Evolutionary conservation across 805 yeast genomes (phyloP).

Genomic region (Zygoascus ofunaensis): DNA sequence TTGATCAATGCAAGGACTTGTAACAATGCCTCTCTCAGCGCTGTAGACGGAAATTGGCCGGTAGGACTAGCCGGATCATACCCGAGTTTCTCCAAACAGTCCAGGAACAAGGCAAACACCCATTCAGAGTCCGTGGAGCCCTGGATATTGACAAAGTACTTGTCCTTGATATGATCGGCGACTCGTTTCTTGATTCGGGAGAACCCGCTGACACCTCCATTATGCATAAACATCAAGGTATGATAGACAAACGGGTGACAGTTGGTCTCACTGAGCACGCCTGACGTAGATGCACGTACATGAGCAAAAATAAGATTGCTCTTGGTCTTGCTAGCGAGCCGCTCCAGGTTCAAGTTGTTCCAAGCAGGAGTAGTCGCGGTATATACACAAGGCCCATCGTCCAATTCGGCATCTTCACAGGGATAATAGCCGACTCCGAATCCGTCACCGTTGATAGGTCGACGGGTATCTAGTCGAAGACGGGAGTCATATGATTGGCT

Average conservation of each 20-base stretch:
- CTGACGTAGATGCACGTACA: constrained; percentile 93
- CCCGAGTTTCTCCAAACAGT: constrained; percentile 67
- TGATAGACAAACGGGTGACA: constrained; percentile 94
- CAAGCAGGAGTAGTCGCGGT: constrained; percentile 95
- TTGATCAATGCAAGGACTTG: constrained; percentile 68
- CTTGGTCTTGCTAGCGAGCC: constrained; percentile 80
- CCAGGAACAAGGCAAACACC: constrained; percentile 77
- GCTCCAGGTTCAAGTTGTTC: constrained; percentile 86
- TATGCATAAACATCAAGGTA: constrained; percentile 91
- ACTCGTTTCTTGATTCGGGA: constrained; percentile 61
- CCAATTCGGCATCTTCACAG: constrained; percentile 36
- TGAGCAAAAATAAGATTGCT: constrained; percentile 85
- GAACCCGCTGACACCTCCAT: constrained; percentile 72
- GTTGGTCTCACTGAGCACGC: constrained; percentile 87
- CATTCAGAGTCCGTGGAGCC: constrained; percentile 97
- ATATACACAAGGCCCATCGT: constrained; percentile 80
- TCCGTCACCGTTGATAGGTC: constrained; percentile 97
- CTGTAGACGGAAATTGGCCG: constrained; percentile 39
- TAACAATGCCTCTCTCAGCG: constrained; percentile 58
- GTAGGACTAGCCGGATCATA: constrained; percentile 53
- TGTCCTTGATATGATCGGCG: constrained; percentile 65
- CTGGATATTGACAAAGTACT: constrained; percentile 70
- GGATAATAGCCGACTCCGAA: constrained; percentile 93
- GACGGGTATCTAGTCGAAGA: constrained; percentile 72
- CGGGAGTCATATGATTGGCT: constrained; percentile 86